Base-by-base conservation (phyloP, 768 basidiomycete species). In the Psilocybe cubensis region DNA sequence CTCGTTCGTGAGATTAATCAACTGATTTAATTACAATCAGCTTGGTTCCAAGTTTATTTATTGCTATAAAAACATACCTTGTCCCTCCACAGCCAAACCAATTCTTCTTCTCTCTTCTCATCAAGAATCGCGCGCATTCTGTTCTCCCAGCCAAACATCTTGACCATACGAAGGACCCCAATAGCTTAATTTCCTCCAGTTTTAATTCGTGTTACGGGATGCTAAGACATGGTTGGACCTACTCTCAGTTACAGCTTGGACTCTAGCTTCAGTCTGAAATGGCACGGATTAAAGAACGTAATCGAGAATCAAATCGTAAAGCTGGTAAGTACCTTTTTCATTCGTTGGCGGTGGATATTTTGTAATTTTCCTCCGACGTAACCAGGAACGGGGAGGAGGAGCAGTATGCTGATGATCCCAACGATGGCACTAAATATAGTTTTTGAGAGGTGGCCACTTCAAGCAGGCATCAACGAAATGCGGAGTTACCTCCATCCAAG, bases 141-240 rank as follows among this genome's bases (percentile, higher is more conserved):
- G 52, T 81, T 78, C 76, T 87, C 80, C 80, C 89, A 82, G 17
- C 79, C 89, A 63, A 91, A 90, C 45, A 90, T 72, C 70, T 91
- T 91, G 64, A 88, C 74, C 83, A 89, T 88, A 20, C 87, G 81
- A 9, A 88, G 66, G n/a, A 83, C 79, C 56, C 78, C 79, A 64
- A 85, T 73, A 2, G 75, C 85, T 84, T 48, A 7, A 31, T 71
- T n/a, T 17, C n/a, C n/a, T n/a, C n/a, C n/a, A n/a, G n/a, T n/a
- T n/a, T n/a, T n/a, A n/a, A n/a, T n/a, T n/a, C n/a, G n/a, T 48
- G 14, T 35, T 20, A n/a, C 31, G 5, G 63, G 10, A 49, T 74
- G n/a, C 9, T 33, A 2, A 12, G 1, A 31, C 14, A 24, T 25
- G 1, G 20, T 5, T 4, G 9, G 20, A 33, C 66, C 54, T 62